phyloP scores from a whole-genome alignment of 1,284 basidiomycete genomes.

The Termitomyces sp. region DNA sequence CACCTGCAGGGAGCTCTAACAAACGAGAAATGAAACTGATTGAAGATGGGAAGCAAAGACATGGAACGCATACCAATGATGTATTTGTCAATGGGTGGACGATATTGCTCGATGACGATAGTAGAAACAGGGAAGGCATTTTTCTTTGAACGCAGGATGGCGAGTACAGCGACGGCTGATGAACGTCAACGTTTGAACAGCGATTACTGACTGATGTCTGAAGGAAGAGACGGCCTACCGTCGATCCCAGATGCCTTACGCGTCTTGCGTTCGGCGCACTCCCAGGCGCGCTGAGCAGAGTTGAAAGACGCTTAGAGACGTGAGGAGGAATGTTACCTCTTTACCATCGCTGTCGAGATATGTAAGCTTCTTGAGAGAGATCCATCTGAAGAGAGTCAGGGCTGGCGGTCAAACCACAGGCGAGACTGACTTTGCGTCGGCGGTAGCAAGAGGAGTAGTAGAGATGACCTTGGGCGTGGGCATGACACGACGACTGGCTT shows the following conservation, averaged over 20 bases:
- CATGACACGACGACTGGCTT: slow-evolving; percentile 10
- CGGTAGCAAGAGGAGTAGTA: slow-evolving; percentile 42
- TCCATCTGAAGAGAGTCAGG: slow-evolving; percentile 47
- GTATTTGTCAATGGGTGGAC: slow-evolving; percentile 72
- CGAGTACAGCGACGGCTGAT: slow-evolving; percentile 77
- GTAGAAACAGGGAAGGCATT: slow-evolving; percentile 67
- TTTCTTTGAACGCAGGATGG: slow-evolving; percentile 70
- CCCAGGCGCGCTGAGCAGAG: slow-evolving; percentile 68
- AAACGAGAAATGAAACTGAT: slow-evolving; percentile 1
- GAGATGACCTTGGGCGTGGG: slow-evolving; percentile 39
- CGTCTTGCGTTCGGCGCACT: slow-evolving; percentile 79
- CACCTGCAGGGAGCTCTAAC: slow-evolving; percentile 77
- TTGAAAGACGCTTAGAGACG: neutral
- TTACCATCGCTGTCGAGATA: slow-evolving; percentile 73
- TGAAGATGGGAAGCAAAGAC: neutral
- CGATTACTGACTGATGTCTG: neutral
- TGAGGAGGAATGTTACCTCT: slow-evolving; percentile 41
- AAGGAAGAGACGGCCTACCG: slow-evolving; percentile 39
- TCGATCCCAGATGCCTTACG: slow-evolving; percentile 72
- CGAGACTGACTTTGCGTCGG: slow-evolving; percentile 54
- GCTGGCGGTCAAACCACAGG: neutral
- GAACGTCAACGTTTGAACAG: neutral
- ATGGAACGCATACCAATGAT: slow-evolving; percentile 54
- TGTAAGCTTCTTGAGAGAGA: slow-evolving; percentile 67
- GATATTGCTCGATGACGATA: slow-evolving; percentile 84